Percentiles rank a stretch among this genome's conserved stretches.
Conservation (phyloP, 805 yeast genomes). For the Nakazawaea populi region DNA sequence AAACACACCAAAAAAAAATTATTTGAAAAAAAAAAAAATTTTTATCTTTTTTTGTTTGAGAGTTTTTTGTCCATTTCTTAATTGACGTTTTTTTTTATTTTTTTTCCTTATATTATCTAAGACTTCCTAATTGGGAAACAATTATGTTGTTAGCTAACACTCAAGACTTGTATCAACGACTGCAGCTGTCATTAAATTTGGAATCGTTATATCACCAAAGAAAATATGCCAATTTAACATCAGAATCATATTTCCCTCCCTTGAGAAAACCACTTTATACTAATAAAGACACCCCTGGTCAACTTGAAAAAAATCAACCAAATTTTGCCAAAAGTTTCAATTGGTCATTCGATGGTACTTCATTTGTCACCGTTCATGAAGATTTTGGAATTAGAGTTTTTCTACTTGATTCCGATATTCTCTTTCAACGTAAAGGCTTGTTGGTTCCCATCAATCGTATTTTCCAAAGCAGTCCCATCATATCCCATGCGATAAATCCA, state of each 20-base stretch:
- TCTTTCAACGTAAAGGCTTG: constrained; percentile 10
- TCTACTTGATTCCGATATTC: constrained; percentile 21
- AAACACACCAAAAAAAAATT: background rate
- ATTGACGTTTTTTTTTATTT: background rate
- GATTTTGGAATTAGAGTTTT: constrained; percentile 33
- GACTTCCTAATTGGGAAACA: background rate
- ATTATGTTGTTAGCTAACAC: background rate
- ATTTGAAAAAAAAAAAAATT: background rate
- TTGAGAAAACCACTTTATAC: background rate
- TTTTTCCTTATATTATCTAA: background rate
- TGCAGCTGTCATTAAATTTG: background rate
- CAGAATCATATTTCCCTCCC: background rate
- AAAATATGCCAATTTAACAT: background rate
- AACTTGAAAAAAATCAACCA: background rate
- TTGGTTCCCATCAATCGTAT: constrained; percentile 29
- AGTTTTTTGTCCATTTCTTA: too few species aligned
- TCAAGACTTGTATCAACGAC: background rate
- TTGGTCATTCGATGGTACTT: constrained; percentile 34
- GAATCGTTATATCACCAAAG: background rate
- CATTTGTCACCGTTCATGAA: constrained; percentile 28
- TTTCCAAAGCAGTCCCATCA: constrained; percentile 24
- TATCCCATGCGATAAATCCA: constrained; percentile 27
- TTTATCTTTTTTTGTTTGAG: background rate
- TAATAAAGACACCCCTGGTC: background rate
- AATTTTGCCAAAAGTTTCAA: constrained; percentile 11